A percentile compares a stretch with the other conserved stretches of the same genome.
phyloP scores from a whole-genome alignment of 805 yeast species.

The Saturnispora halmiae region DNA sequence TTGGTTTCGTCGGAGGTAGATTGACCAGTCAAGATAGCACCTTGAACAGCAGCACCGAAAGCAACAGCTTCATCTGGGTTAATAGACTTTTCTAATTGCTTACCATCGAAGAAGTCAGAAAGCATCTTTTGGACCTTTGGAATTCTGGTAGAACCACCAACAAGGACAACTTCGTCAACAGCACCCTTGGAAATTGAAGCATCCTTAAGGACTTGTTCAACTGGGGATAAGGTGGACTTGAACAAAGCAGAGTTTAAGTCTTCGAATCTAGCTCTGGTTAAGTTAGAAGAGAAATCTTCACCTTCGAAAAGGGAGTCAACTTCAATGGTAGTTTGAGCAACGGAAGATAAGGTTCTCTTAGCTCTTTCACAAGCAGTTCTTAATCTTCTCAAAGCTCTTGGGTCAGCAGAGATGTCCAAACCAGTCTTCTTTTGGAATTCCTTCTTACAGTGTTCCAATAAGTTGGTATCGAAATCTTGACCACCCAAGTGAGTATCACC shows the following conservation, averaged over 20 bases:
- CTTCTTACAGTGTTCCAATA: slow-evolving; percentile 83
- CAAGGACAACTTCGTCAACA: slow-evolving; percentile 91
- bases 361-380: slow-evolving; percentile 99
- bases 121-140: slow-evolving; percentile 95
- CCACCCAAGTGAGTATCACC: slow-evolving; percentile 99
- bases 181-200: slow-evolving; percentile 74
- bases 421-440: slow-evolving; percentile 92
- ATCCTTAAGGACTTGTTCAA: slow-evolving; percentile 90
- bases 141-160: slow-evolving; percentile 98
- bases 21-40: slow-evolving; percentile 93
- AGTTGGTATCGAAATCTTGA: slow-evolving; percentile 97
- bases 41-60: slow-evolving; percentile 99
- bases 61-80: slow-evolving; percentile 99
- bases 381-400: slow-evolving; percentile 95
- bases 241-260: slow-evolving; percentile 87
- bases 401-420: slow-evolving; percentile 78
- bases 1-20: slow-evolving; percentile 87
- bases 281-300: slow-evolving; percentile 87
- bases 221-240: slow-evolving; percentile 91
- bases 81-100: slow-evolving; percentile 91
- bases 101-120: slow-evolving; percentile 93
- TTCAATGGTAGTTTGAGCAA: slow-evolving; percentile 92
- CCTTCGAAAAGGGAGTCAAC: slow-evolving; percentile 93
- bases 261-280: slow-evolving; percentile 98
- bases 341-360: slow-evolving; percentile 95